phyloP scores from a whole-genome alignment of 2,329 filamentous ascomycete genomes.

The Clathrospora elynae region DNA sequence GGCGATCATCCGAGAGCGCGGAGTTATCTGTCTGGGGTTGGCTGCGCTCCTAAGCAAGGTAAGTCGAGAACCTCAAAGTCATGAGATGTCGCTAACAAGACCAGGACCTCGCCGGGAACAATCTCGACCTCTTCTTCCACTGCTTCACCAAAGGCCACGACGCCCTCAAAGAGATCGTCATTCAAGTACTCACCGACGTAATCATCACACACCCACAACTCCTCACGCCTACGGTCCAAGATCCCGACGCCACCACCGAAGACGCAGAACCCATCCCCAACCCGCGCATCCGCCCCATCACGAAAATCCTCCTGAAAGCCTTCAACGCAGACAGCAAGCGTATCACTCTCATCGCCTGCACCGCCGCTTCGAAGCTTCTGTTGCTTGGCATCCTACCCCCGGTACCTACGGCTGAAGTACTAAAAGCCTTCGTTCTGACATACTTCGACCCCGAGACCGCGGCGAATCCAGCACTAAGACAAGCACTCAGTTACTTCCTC shows the following conservation, averaged over 20 bases:
- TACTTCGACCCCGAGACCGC: constrained; percentile 89
- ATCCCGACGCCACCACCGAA: constrained; percentile 48
- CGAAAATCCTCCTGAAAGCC: constrained; percentile 85
- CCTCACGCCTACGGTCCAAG: constrained; percentile 62
- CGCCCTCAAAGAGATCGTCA: constrained; percentile 82
- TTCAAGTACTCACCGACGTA: constrained; percentile 93
- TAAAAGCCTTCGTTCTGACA: constrained; percentile 80
- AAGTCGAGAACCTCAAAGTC: constrained; percentile 21
- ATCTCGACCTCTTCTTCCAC: constrained; percentile 90
- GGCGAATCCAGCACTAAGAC: constrained; percentile 79
- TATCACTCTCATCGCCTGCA: constrained; percentile 80
- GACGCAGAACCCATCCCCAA: constrained; percentile 42
- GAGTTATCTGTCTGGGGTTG: constrained; percentile 84
- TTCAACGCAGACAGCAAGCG: constrained; percentile 69
- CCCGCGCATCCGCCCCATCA: constrained; percentile 63
- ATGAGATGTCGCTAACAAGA: constrained; percentile 10
- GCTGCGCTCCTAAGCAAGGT: constrained; percentile 88
- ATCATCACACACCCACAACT: constrained; percentile 85
- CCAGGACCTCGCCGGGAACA: constrained; percentile 83
- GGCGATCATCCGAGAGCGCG: constrained; percentile 87
- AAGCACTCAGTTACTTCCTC: constrained; percentile 90
- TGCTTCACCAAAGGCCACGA: constrained; percentile 95
- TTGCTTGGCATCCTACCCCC: constrained; percentile 72
- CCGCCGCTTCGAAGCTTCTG: constrained; percentile 83
- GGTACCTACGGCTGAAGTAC: constrained; percentile 64